Evolutionary conservation across 2,329 filamentous ascomycete species (phyloP).

Genomic region (Pseudogymnoascus sp.): DNA sequence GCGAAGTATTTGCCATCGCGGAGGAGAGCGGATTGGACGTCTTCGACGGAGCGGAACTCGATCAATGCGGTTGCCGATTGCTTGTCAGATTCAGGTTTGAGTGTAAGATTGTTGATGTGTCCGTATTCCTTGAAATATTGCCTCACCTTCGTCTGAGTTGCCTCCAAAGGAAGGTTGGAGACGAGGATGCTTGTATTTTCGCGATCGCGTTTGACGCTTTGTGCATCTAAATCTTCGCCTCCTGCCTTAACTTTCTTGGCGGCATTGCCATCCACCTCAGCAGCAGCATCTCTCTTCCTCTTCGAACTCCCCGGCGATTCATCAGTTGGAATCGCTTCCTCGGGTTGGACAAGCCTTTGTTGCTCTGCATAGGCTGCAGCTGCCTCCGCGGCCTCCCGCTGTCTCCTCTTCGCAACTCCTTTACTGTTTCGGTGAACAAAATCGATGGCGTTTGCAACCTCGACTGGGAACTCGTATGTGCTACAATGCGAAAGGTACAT

Average conservation of each 20-base stretch:
- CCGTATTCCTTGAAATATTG: slow-evolving; percentile 93
- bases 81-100: slow-evolving; percentile 56
- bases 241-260: slow-evolving; percentile 61
- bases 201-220: slow-evolving; percentile 67
- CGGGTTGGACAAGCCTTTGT: slow-evolving; percentile 26
- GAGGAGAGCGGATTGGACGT: slow-evolving; percentile 73
- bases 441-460: slow-evolving; percentile 67
- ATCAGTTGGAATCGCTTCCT: slow-evolving; percentile 27
- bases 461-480: slow-evolving; percentile 76
- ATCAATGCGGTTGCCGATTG: slow-evolving; percentile 65
- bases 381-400: slow-evolving; percentile 57
- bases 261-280: slow-evolving; percentile 42
- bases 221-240: slow-evolving; percentile 25
- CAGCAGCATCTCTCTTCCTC: slow-evolving; percentile 64
- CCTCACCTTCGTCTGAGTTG: slow-evolving; percentile 65
- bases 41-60: slow-evolving; percentile 76
- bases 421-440: slow-evolving; percentile 64
- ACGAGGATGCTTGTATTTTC: slow-evolving; percentile 85
- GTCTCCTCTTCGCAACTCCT: slow-evolving; percentile 55
- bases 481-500: slow-evolving; percentile 76
- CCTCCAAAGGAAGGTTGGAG: slow-evolving; percentile 64
- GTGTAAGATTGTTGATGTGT: slow-evolving; percentile 68
- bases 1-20: slow-evolving; percentile 75
- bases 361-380: slow-evolving; percentile 44
- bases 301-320: slow-evolving; percentile 48